A percentile compares a stretch with the other conserved stretches of the same genome.
These are phyloP conservation scores for Xylaria polymorpha DNA, from an alignment of 2,329 filamentous ascomycete genomes.

Conservation along the genomic window DNA sequence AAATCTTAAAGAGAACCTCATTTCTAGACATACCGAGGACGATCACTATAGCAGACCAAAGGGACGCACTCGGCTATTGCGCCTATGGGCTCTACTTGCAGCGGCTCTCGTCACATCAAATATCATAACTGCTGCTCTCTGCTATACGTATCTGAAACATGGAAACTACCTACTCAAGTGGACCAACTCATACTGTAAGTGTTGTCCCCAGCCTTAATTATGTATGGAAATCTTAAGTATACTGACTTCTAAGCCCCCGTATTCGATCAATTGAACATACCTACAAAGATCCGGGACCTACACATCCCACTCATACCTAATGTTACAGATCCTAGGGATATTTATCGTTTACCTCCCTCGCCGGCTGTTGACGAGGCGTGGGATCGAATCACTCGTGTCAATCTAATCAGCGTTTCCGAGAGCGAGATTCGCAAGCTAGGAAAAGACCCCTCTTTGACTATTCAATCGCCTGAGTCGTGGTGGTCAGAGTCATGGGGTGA, in stretches of 20 bases:
- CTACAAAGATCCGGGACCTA: slow-evolving; percentile 1
- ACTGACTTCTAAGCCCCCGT: slow-evolving; percentile 1
- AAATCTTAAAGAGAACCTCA: not conserved
- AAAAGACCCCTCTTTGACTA: slow-evolving; percentile 18
- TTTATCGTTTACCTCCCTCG: slow-evolving; percentile 23
- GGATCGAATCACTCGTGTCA: slow-evolving; percentile 19
- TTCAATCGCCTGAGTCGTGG: slow-evolving; percentile 8
- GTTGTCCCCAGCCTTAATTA: not conserved
- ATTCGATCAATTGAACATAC: not conserved
- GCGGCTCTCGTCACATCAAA: not conserved
- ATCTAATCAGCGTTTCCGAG: slow-evolving; percentile 3
- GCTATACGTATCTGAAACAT: not conserved
- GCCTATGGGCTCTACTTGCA: not conserved
- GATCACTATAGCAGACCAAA: not conserved
- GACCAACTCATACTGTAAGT: slow-evolving; percentile 9
- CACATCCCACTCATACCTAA: slow-evolving; percentile 15
- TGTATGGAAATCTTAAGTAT: not conserved
- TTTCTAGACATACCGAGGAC: not conserved
- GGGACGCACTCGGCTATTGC: not conserved
- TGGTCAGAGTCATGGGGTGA: not conserved
- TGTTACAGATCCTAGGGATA: slow-evolving; percentile 19
- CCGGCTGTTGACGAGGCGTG: slow-evolving; percentile 30
- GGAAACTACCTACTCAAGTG: not conserved
- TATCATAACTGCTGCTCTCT: not conserved
- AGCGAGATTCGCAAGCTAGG: slow-evolving; percentile 15